These are phyloP conservation scores for Favolaschia claudopus DNA, from an alignment of 768 basidiomycete species.

Conservation along the genomic window DNA sequence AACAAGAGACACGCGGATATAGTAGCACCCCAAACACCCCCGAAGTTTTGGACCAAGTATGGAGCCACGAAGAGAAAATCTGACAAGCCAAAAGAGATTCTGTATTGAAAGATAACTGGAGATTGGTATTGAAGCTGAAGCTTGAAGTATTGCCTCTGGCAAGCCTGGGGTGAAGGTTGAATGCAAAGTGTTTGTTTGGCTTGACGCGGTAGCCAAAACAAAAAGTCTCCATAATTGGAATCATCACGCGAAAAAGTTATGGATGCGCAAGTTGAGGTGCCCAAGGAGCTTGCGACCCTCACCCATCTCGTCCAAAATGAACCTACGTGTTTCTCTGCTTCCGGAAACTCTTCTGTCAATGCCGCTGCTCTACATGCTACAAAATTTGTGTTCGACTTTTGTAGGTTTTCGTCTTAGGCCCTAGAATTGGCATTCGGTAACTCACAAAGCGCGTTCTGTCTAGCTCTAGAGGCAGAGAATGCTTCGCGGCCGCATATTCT, in stretches of 20 bases:
- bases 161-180: too few species aligned
- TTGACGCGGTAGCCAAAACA: neutral
- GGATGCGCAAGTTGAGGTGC: conserved; percentile 5
- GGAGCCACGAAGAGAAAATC: neutral
- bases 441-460: conserved; percentile 6
- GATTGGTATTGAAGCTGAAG: too few species aligned
- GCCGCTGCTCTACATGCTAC: conserved; percentile 69
- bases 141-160: too few species aligned
- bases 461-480: conserved; percentile 66
- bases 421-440: neutral
- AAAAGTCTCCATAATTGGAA: conserved; percentile 1
- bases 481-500: conserved; percentile 69
- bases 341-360: conserved; percentile 60
- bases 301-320: conserved; percentile 62
- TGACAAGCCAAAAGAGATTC: neutral
- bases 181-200: neutral
- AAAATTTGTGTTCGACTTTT: conserved; percentile 79
- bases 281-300: conserved; percentile 54
- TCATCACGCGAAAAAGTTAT: conserved; percentile 9
- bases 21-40: neutral
- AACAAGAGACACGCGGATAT: neutral
- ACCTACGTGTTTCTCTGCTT: conserved; percentile 59
- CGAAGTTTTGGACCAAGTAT: neutral
- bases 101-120: neutral
- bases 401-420: conserved; percentile 48